Conservation (phyloP, 2,329 filamentous ascomycete genomes). For the Ascochyta koolunga region DNA sequence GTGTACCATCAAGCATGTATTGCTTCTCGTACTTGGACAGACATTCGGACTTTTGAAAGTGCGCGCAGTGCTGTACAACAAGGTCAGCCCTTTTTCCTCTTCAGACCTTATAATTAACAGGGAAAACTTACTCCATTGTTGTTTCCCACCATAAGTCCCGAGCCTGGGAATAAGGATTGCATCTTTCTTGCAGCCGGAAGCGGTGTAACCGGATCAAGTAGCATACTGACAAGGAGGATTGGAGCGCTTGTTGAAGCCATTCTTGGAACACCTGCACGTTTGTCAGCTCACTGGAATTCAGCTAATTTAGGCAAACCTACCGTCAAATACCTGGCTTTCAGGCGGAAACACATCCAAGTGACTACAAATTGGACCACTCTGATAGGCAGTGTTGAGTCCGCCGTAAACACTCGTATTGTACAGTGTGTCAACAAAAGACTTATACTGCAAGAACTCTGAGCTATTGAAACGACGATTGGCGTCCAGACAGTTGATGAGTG, state of each 20-base stretch:
- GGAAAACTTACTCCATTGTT: constrained; percentile 19
- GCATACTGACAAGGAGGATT: constrained; percentile 17
- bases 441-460: constrained; percentile 14
- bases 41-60: constrained; percentile 20
- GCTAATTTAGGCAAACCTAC: constrained; percentile 9
- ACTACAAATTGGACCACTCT: constrained; percentile 22
- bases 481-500: constrained; percentile 22
- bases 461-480: constrained; percentile 17
- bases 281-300: neutral
- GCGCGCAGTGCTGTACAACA: constrained; percentile 15
- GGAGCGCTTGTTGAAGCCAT: constrained; percentile 12
- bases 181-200: constrained; percentile 46
- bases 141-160: constrained; percentile 50
- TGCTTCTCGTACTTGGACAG: constrained; percentile 16
- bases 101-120: neutral
- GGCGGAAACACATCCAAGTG: constrained; percentile 20
- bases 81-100: neutral
- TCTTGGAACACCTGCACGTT: constrained; percentile 7
- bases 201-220: constrained; percentile 62
- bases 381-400: constrained; percentile 10
- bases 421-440: neutral
- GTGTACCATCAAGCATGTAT: constrained; percentile 21
- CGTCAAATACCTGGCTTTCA: constrained; percentile 26
- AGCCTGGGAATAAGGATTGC: constrained; percentile 46
- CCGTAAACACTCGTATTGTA: constrained; percentile 13